Evolutionary conservation across 176 grass and related monocot genomes (phyloP).

Genomic region (Eremochloa ophiuroides): DNA sequence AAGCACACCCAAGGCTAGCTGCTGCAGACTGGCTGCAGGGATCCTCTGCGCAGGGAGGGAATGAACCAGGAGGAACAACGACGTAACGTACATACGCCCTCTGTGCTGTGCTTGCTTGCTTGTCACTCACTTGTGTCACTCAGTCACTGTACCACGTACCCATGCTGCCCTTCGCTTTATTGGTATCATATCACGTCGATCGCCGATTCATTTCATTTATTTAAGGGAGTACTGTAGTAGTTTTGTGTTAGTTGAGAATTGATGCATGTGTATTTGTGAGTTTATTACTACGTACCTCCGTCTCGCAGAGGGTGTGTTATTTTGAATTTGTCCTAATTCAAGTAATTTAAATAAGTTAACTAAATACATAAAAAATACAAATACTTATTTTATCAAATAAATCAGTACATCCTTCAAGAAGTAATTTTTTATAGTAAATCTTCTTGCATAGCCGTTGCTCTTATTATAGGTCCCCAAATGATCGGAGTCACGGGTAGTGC

Average conservation of each 20-base stretch:
- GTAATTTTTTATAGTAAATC: too few relatives aligned
- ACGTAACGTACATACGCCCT: accelerated
- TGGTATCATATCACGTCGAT: not conserved
- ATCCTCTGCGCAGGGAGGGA: slow-evolving; percentile 17
- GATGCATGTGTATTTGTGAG: not conserved
- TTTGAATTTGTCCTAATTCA: too few relatives aligned
- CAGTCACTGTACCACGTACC: not conserved
- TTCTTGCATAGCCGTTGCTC: too few relatives aligned
- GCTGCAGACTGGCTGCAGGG: not conserved
- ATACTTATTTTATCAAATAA: too few relatives aligned
- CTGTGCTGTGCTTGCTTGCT: not conserved
- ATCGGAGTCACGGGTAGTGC: too few relatives aligned
- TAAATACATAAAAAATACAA: too few relatives aligned
- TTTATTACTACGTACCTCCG: not conserved
- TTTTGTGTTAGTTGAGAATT: not conserved
- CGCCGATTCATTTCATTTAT: not conserved
- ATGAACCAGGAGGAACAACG: not conserved
- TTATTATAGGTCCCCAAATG: too few relatives aligned
- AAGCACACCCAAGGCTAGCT: not conserved
- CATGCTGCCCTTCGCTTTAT: not conserved
- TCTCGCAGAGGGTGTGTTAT: too few relatives aligned
- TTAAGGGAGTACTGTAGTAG: too few relatives aligned
- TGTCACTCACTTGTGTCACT: not conserved
- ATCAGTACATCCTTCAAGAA: too few relatives aligned
- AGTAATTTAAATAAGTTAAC: too few relatives aligned